Evolutionary conservation across 331 rosid genomes (phyloP).

Genomic region (Telfairia occidentalis): DNA sequence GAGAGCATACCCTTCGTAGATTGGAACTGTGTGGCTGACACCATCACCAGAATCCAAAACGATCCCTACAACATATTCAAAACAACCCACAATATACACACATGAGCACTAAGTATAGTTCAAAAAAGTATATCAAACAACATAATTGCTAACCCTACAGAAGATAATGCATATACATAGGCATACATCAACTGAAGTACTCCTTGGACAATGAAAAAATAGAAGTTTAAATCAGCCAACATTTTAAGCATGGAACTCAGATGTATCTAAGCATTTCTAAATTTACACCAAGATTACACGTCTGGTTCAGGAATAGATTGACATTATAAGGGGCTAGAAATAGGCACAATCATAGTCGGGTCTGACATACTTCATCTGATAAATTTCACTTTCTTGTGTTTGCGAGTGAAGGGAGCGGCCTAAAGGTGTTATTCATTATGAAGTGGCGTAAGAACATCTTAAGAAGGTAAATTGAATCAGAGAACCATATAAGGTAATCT

Average conservation of each 20-base stretch:
- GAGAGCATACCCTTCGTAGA: constrained; percentile 92
- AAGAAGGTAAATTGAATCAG: background rate
- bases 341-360: background rate
- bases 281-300: background rate
- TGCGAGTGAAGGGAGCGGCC: background rate
- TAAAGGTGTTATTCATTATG: background rate
- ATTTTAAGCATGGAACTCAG: background rate
- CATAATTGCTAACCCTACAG: background rate
- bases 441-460: background rate
- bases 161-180: background rate
- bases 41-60: constrained; percentile 96
- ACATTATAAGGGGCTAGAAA: background rate
- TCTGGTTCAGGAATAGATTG: background rate
- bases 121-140: background rate
- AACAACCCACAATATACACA: background rate
- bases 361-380: background rate
- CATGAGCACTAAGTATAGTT: background rate
- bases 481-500: background rate
- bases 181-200: background rate
- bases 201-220: background rate
- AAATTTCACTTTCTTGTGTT: background rate
- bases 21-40: constrained; percentile 97
- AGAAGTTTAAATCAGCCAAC: background rate
- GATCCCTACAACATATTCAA: constrained; percentile 46
- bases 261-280: background rate